These are phyloP conservation scores for Phytopythium montanum DNA, from an alignment of 352 stramenopile species.

Conservation along the genomic window DNA sequence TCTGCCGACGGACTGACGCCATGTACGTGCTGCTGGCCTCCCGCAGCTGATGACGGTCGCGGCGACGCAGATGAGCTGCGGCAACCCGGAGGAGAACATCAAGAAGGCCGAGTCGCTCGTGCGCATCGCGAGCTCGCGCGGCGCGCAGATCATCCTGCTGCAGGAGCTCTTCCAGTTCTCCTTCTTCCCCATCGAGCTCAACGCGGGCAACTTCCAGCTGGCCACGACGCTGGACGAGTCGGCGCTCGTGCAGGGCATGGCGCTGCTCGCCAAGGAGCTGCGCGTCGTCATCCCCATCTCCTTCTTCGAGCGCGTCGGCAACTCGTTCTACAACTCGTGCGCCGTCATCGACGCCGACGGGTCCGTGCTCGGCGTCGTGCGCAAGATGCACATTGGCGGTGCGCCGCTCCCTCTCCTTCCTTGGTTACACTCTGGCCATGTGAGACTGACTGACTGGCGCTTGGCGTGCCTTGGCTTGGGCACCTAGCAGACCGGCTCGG, in stretches of 20 bases:
- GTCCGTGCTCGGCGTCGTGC: conserved; percentile 72
- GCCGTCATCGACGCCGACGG: conserved; percentile 91
- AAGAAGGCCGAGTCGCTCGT: conserved; percentile 89
- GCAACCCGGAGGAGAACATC: conserved; percentile 87
- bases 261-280: conserved; percentile 87
- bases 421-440: background rate
- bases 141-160: conserved; percentile 87
- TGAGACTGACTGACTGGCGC: background rate
- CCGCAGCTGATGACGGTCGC: conserved; percentile 78
- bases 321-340: conserved; percentile 93
- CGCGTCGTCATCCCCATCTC: conserved; percentile 90
- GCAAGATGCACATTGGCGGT: conserved; percentile 91
- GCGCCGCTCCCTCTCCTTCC: background rate
- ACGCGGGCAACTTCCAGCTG: conserved; percentile 83
- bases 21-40: background rate
- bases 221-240: conserved; percentile 84
- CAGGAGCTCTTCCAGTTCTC: conserved; percentile 91
- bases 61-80: conserved; percentile 86
- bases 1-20: background rate
- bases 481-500: conserved; percentile 71
- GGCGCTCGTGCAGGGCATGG: conserved; percentile 84
- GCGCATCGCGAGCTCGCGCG: conserved; percentile 82
- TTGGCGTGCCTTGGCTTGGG: conserved; percentile 3
- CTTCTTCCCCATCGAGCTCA: conserved; percentile 92
- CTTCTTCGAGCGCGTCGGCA: conserved; percentile 89